Base-by-base conservation (phyloP, 2,329 filamentous ascomycete species). In the Fusarium incarnatum region DNA sequence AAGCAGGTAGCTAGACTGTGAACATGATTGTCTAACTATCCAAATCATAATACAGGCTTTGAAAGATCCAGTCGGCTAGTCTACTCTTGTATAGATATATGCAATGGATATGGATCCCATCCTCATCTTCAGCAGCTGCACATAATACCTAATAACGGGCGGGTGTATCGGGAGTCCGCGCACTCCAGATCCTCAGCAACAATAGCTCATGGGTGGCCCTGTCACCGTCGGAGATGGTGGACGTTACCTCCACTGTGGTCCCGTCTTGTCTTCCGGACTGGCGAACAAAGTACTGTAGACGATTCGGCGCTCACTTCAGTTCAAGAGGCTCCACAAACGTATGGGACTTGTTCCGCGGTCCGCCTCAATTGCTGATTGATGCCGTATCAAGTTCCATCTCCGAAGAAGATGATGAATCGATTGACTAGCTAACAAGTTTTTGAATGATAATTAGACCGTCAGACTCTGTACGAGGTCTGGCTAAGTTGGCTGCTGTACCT, bases 181-280 rank as follows among this genome's bases (percentile, higher is more conserved):
- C 47, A 62, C 68, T 72, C 68, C 68, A 72, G 70, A 69, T 74
- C 68, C 61, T 53, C 52, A 67, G 46, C 40, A 57, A 60, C 45
- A 50, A 69, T 62, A 50, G 64, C 62, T 60, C 66, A 52, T 65
- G 62, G 62, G 53, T 60, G 40, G 60, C 64, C 62, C 60, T 65
- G 60, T 42, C 32, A 50, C 46, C 55, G 53, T 70, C 71, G 71
- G 73, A 74, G 67, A 73, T 72, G 67, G 69, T 71, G 73, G 71
- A 75, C 49, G 62, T 59, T 32, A 56, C 46, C 67, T 60, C 67
- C 67, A 67, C 73, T 73, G 70, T 70, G 64, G 61, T 54, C 67
- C 50, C 48, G 64, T 67, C 56, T 48, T 64, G 55, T 50, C 22
- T 40, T 40, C 10, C 11, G 15, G 30, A 20, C 27, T 16, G 46